phyloP scores from a whole-genome alignment of 352 stramenopile genomes.

The Phytophthora macrochlamydospora region DNA sequence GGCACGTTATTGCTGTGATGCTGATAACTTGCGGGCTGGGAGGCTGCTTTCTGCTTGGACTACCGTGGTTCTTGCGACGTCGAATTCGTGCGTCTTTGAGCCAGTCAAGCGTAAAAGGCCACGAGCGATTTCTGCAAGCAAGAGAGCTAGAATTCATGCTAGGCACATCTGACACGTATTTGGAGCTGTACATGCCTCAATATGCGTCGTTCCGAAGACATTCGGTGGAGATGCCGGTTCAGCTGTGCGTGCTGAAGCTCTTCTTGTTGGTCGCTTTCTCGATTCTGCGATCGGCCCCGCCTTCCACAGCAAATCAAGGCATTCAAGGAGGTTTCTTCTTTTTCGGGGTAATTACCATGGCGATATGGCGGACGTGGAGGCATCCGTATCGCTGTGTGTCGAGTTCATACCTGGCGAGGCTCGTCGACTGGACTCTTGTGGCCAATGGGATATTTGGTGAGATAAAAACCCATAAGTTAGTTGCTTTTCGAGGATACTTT shows the following conservation, averaged over 20 bases:
- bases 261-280: constrained; percentile 55
- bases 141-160: constrained; percentile 69
- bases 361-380: constrained; percentile 26
- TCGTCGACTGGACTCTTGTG: constrained; percentile 48
- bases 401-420: constrained; percentile 38
- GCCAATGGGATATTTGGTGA: constrained; percentile 59
- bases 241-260: constrained; percentile 56
- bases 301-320: constrained; percentile 47
- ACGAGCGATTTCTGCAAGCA: constrained; percentile 53
- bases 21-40: constrained; percentile 41
- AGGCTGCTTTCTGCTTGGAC: constrained; percentile 48
- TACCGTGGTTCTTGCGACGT: constrained; percentile 44
- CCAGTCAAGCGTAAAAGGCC: constrained; percentile 29
- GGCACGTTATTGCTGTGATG: constrained; percentile 35
- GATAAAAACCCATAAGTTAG: not conserved
- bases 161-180: constrained; percentile 56
- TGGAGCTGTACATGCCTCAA: constrained; percentile 62
- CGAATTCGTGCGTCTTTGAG: constrained; percentile 41
- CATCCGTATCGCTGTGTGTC: constrained; percentile 42
- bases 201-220: constrained; percentile 52
- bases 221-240: constrained; percentile 34
- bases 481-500: not conserved
- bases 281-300: constrained; percentile 47
- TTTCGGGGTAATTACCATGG: constrained; percentile 24
- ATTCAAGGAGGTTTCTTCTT: constrained; percentile 58